phyloP scores from a whole-genome alignment of 1,284 basidiomycete genomes.

The Ceratobasidium sp. region DNA sequence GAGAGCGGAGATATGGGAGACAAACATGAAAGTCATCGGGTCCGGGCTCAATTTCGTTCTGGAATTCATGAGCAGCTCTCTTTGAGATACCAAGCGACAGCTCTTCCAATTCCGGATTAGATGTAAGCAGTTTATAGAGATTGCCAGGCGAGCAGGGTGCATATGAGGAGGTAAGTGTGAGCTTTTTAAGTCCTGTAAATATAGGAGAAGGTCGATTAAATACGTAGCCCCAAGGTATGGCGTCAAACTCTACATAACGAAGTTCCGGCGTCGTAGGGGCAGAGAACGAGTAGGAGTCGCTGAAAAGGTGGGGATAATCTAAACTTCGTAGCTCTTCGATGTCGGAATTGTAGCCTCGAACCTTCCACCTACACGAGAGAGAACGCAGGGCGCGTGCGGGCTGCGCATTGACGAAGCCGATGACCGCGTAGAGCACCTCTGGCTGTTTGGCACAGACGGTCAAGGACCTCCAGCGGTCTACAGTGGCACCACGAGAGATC shows the following conservation, averaged over 20 bases:
- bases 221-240: not conserved
- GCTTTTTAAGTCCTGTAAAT: slow-evolving; percentile 12
- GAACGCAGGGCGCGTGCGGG: not conserved
- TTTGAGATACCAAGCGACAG: too few relatives aligned
- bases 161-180: slow-evolving; percentile 10
- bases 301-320: not conserved
- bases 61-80: too few relatives aligned
- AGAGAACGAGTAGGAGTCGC: not conserved
- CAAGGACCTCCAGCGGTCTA: slow-evolving; percentile 3
- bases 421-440: not conserved
- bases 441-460: not conserved
- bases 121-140: not conserved
- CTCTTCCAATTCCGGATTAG: not conserved
- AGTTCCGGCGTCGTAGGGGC: slow-evolving; percentile 6
- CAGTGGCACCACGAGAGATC: not conserved
- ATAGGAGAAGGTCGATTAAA: slow-evolving; percentile 1
- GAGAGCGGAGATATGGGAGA: too few relatives aligned
- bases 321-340: not conserved
- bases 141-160: not conserved
- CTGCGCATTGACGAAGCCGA: not conserved
- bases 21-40: too few relatives aligned
- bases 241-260: not conserved
- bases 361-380: slow-evolving; percentile 24
- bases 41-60: too few relatives aligned
- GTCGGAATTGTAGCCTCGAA: not conserved